These are phyloP conservation scores for Pseudozyma thailandica DNA, from an alignment of 1,284 basidiomycete species.

Conservation along the genomic window DNA sequence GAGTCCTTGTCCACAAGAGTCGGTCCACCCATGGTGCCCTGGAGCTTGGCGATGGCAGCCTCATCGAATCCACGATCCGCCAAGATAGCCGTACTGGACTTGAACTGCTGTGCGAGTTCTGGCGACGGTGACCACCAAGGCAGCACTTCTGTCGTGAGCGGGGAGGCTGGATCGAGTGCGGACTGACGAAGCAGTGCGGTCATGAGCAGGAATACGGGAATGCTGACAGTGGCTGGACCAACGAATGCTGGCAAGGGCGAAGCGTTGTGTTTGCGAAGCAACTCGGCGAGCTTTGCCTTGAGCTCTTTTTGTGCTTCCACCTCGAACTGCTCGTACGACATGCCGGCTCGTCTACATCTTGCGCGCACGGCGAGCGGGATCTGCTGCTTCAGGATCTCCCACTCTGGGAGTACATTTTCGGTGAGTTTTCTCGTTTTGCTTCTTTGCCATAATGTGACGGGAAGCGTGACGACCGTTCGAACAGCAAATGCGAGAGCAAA, in stretches of 20 bases:
- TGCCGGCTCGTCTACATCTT: conserved; percentile 72
- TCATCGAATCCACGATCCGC: conserved; percentile 60
- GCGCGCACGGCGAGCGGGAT: conserved; percentile 70
- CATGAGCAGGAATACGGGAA: conserved; percentile 61
- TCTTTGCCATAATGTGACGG: conserved; percentile 82
- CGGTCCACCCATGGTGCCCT: conserved; percentile 57
- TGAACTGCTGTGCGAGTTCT: conserved; percentile 52
- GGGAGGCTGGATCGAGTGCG: conserved; percentile 40
- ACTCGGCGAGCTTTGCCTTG: conserved; percentile 43
- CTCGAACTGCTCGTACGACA: conserved; percentile 72
- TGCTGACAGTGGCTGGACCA: conserved; percentile 53
- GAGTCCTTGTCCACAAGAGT: conserved; percentile 58
- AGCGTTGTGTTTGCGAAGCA: conserved; percentile 54
- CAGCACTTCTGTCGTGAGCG: conserved; percentile 50
- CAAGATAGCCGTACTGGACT: conserved; percentile 50
- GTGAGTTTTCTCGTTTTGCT: conserved; percentile 76
- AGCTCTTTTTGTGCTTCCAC: conserved; percentile 66
- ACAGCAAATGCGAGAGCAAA: conserved; percentile 78
- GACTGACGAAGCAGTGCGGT: conserved; percentile 57
- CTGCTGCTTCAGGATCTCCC: conserved; percentile 72
- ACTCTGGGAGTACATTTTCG: conserved; percentile 76
- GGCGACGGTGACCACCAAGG: conserved; percentile 64
- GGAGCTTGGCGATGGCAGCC: conserved; percentile 43
- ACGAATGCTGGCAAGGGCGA: conserved; percentile 55
- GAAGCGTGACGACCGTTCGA: conserved; percentile 77